Percentiles rank a stretch among this genome's conserved stretches.
Conservation (phyloP, 371 early-diverging fungal genomes). For the Syncephalastrum racemosum region DNA sequence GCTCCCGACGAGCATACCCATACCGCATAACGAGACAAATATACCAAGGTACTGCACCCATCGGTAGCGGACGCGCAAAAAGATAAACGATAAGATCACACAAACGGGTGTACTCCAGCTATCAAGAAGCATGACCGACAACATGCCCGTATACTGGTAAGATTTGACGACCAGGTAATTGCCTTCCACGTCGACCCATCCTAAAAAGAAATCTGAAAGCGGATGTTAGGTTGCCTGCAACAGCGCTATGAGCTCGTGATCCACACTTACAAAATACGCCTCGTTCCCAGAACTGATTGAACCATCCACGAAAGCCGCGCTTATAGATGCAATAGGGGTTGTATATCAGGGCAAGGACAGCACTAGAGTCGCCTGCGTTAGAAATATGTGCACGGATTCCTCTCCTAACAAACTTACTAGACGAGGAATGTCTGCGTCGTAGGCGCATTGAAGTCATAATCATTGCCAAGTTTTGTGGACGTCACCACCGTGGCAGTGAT, state of each 20-base stretch:
- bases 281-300: slow-evolving; percentile 50
- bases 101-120: slow-evolving; percentile 76
- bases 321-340: slow-evolving; percentile 59
- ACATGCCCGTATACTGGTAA: slow-evolving; percentile 67
- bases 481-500: slow-evolving; percentile 69
- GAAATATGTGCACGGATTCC: background rate
- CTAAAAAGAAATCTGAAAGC: slow-evolving; percentile 52
- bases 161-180: slow-evolving; percentile 80
- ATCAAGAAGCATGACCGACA: slow-evolving; percentile 75
- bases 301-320: slow-evolving; percentile 49
- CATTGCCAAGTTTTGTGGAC: slow-evolving; percentile 51
- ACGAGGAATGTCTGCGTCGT: slow-evolving; percentile 71
- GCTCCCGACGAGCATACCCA: slow-evolving; percentile 63
- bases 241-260: background rate
- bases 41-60: slow-evolving; percentile 69
- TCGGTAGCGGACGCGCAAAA: slow-evolving; percentile 61
- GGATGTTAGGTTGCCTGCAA: background rate
- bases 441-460: slow-evolving; percentile 51
- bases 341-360: slow-evolving; percentile 64
- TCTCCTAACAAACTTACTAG: slow-evolving; percentile 38
- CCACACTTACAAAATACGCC: slow-evolving; percentile 51
- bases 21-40: slow-evolving; percentile 61
- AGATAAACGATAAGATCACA: slow-evolving; percentile 60
- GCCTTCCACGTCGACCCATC: slow-evolving; percentile 74
- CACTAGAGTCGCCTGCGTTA: slow-evolving; percentile 11